These are phyloP conservation scores for Penicillium glabrum DNA, from an alignment of 2,329 filamentous ascomycete genomes.

Conservation along the genomic window DNA sequence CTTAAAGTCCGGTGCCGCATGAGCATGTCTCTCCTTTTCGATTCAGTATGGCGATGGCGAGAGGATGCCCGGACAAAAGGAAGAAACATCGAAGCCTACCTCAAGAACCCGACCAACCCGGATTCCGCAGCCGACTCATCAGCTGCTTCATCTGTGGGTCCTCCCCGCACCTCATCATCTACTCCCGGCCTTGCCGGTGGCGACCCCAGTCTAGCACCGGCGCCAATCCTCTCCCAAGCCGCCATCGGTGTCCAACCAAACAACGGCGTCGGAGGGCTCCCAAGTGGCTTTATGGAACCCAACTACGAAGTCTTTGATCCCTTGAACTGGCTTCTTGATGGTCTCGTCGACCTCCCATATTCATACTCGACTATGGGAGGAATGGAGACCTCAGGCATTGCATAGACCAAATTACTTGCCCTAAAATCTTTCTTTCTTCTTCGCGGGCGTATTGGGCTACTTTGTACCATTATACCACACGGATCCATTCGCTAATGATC, in stretches of 20 bases:
- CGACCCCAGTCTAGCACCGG: constrained; percentile 47
- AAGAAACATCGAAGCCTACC: constrained; percentile 70
- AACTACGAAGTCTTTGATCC: constrained; percentile 90
- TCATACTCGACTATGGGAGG: constrained; percentile 58
- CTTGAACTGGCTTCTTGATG: constrained; percentile 90
- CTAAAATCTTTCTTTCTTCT: background rate
- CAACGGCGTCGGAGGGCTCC: constrained; percentile 27
- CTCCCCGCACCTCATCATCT: constrained; percentile 36
- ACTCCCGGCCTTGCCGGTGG: constrained; percentile 37
- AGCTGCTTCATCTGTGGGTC: constrained; percentile 59
- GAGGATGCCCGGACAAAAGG: constrained; percentile 67
- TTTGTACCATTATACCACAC: constrained; percentile 30
- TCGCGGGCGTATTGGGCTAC: constrained; percentile 12
- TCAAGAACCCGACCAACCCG: constrained; percentile 83
- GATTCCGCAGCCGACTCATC: constrained; percentile 75
- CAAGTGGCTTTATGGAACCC: constrained; percentile 61
- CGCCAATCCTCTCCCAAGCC: constrained; percentile 33
- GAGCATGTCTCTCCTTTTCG: constrained; percentile 67
- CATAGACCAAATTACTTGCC: constrained; percentile 15
- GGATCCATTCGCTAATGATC: constrained; percentile 19
- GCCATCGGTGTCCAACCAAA: constrained; percentile 31
- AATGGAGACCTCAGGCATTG: constrained; percentile 44
- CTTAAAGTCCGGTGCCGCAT: constrained; percentile 67
- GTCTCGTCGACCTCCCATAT: constrained; percentile 77
- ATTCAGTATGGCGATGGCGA: constrained; percentile 68